Percentiles rank a stretch among this genome's conserved stretches.
phyloP scores from a whole-genome alignment of 345 rosid species.

The Pistacia vera region DNA sequence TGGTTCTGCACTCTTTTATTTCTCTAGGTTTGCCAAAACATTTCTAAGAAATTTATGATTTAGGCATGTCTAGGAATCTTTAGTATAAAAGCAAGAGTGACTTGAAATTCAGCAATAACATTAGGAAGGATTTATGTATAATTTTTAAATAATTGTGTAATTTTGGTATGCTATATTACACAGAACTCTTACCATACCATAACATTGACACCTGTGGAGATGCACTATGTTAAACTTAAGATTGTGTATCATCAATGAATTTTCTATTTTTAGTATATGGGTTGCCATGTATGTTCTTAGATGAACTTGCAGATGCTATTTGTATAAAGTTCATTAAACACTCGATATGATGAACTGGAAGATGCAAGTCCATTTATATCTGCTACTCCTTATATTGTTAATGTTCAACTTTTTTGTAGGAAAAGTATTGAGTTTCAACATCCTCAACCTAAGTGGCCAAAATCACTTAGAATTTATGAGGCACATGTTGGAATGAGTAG shows the following conservation, averaged over 20 bases:
- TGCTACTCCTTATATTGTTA: slow-evolving; percentile 10
- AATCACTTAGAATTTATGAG: slow-evolving; percentile 90
- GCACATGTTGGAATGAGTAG: slow-evolving; percentile 99
- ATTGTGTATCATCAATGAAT: neutral
- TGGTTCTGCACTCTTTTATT: slow-evolving; percentile 7
- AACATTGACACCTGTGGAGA: neutral
- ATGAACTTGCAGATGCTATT: neutral
- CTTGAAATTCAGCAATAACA: neutral
- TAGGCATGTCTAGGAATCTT: neutral
- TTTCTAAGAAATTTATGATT: slow-evolving; percentile 7
- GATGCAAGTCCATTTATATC: neutral
- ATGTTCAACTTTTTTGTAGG: slow-evolving; percentile 53
- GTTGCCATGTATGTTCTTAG: neutral
- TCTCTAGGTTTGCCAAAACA: slow-evolving; percentile 8
- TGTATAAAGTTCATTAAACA: neutral
- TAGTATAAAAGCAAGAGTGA: slow-evolving; percentile 2
- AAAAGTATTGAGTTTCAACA: slow-evolving; percentile 78
- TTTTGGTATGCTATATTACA: neutral
- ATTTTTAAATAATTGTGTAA: slow-evolving; percentile 2
- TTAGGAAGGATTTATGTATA: slow-evolving; percentile 10
- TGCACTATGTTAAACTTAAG: neutral
- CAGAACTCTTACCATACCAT: too few relatives aligned
- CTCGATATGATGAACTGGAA: neutral
- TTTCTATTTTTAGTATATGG: neutral
- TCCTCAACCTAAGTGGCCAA: slow-evolving; percentile 84